phyloP scores from a whole-genome alignment of 2,329 filamentous ascomycete genomes.

The Ascochyta clinopodiicola region DNA sequence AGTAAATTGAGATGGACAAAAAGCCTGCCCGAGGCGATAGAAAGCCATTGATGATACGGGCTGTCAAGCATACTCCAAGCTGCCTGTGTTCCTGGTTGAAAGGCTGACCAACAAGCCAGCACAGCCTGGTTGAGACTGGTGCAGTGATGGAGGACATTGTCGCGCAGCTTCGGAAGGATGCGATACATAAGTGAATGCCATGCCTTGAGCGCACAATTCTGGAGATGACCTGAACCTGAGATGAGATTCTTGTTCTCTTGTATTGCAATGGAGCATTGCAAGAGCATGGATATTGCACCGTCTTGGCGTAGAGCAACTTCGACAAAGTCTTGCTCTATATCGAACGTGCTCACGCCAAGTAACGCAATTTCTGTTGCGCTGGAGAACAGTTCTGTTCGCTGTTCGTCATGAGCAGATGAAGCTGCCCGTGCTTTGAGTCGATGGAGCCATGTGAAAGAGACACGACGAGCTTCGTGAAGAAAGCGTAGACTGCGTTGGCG shows the following conservation, averaged over 20 bases:
- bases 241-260: constrained; percentile 22
- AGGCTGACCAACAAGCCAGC: constrained; percentile 26
- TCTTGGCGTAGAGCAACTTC: constrained; percentile 31
- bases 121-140: constrained; percentile 27
- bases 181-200: constrained; percentile 30
- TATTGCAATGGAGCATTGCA: constrained; percentile 31
- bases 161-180: constrained; percentile 14
- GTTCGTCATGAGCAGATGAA: constrained; percentile 27
- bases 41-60: constrained; percentile 43
- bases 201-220: constrained; percentile 18
- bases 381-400: constrained; percentile 40
- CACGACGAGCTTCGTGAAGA: constrained; percentile 42
- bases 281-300: constrained; percentile 20
- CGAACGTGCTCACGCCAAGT: constrained; percentile 55
- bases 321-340: constrained; percentile 49
- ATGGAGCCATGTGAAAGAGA: constrained; percentile 52
- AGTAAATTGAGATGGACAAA: constrained; percentile 57
- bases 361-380: constrained; percentile 51
- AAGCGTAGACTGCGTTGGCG: constrained; percentile 35
- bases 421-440: constrained; percentile 40
- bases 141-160: constrained; percentile 3
- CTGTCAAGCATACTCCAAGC: constrained; percentile 21
- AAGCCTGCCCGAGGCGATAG: constrained; percentile 20
- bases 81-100: constrained; percentile 6
- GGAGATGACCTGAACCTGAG: constrained; percentile 4